Conservation (phyloP, 768 basidiomycete species). For the Trametes meyenii region DNA sequence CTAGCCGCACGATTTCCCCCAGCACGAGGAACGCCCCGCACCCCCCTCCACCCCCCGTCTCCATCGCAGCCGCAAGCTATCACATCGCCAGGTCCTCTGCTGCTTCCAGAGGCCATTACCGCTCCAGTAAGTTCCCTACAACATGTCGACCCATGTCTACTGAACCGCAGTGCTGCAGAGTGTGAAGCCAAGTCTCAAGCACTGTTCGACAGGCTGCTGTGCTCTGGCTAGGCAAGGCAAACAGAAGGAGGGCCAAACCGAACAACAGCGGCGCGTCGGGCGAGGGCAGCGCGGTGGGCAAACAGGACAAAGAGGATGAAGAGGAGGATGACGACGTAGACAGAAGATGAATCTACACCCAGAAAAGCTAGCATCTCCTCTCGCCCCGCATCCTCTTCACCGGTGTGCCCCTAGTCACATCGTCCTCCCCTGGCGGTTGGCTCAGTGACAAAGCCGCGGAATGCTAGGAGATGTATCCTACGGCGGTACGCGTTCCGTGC, state of each 20-base stretch:
- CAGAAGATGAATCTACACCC: conserved; percentile 49
- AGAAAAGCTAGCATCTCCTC: conserved; percentile 20
- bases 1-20: conserved; percentile 80
- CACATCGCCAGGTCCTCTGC: conserved; percentile 32
- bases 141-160: conserved; percentile 22
- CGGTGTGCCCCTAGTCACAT: too few relatives aligned
- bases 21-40: conserved; percentile 44
- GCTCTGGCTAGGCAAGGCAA: conserved; percentile 68
- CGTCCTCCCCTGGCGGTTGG: too few relatives aligned
- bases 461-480: too few relatives aligned
- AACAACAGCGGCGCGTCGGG: conserved; percentile 49
- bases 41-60: conserved; percentile 37
- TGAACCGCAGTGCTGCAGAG: conserved; percentile 73
- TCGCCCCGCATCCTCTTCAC: too few relatives aligned
- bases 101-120: conserved; percentile 30
- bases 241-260: conserved; percentile 47
- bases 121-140: conserved; percentile 32
- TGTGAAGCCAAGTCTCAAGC: conserved; percentile 84
- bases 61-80: conserved; percentile 36
- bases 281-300: conserved; percentile 82
- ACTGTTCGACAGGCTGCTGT: conserved; percentile 78
- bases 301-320: conserved; percentile 76
- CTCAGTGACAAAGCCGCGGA: too few relatives aligned
- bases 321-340: conserved; percentile 68
- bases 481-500: too few relatives aligned